Conservation (phyloP, 208 protist species). For the Polymyxa betae region DNA sequence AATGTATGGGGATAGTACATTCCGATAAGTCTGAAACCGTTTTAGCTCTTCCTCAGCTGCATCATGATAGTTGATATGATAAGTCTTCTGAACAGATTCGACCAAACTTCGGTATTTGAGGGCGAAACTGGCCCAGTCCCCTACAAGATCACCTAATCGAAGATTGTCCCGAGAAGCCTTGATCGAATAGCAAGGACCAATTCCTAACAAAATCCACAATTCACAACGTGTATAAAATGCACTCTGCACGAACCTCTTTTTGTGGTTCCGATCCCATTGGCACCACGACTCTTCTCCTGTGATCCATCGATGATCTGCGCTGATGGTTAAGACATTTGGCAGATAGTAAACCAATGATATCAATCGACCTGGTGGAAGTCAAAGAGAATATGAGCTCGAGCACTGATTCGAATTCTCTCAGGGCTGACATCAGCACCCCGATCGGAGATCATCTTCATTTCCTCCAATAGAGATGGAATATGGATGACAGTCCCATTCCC, state of each 20-base stretch:
- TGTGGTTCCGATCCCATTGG: constrained; percentile 56
- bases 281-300: not conserved
- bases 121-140: not conserved
- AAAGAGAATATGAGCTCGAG: constrained; percentile 59
- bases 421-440: not conserved
- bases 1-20: constrained; percentile 32
- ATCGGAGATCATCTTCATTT: constrained; percentile 43
- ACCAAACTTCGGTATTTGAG: not conserved
- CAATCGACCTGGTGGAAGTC: constrained; percentile 63
- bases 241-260: not conserved
- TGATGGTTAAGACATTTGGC: not conserved
- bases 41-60: constrained; percentile 46
- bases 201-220: constrained; percentile 51
- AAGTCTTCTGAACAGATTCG: not conserved
- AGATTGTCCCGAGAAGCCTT: constrained; percentile 56
- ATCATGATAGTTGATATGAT: not conserved
- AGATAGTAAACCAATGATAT: not conserved
- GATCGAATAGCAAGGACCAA: constrained; percentile 64
- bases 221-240: not conserved
- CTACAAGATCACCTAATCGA: constrained; percentile 27
- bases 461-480: constrained; percentile 64
- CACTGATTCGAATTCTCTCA: not conserved
- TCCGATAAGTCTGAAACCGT: not conserved
- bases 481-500: constrained; percentile 67
- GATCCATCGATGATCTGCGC: not conserved